phyloP scores from a whole-genome alignment of 1,284 basidiomycete species.

The Ceratorhiza oryzae-sativae region DNA sequence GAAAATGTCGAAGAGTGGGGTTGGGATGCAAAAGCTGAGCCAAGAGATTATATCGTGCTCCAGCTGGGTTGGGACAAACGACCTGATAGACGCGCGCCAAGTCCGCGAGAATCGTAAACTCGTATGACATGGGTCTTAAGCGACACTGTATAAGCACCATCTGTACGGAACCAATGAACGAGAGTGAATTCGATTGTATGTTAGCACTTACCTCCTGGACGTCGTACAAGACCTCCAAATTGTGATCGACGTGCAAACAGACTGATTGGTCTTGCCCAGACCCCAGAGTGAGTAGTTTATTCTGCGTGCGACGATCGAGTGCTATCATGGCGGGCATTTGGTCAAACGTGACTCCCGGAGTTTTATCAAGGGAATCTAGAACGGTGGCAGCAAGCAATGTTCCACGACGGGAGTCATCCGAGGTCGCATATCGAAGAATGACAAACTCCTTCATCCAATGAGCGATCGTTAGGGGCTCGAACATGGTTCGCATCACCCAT shows the following conservation, averaged over 20 bases:
- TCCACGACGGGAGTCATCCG: neutral
- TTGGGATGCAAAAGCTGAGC: constrained; percentile 4
- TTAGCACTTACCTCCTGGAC: neutral
- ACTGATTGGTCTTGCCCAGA: neutral
- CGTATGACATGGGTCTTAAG: neutral
- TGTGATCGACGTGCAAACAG: neutral
- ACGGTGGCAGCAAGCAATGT: neutral
- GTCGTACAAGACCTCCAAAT: neutral
- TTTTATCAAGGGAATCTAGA: neutral
- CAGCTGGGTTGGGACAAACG: constrained; percentile 1
- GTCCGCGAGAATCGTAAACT: neutral
- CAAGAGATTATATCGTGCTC: neutral
- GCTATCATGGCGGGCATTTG: neutral
- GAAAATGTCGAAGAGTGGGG: constrained; percentile 7
- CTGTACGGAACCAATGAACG: neutral
- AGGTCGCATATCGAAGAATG: neutral
- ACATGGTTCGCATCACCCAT: constrained; percentile 16
- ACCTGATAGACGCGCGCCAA: neutral
- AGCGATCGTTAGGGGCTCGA: constrained; percentile 3
- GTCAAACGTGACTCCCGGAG: no score
- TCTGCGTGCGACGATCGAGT: neutral
- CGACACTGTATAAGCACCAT: neutral
- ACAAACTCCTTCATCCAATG: constrained; percentile 1
- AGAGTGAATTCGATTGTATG: no score
- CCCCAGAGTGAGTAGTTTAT: neutral